Conservation (phyloP, 805 yeast species). For the Candida sithepensis region DNA sequence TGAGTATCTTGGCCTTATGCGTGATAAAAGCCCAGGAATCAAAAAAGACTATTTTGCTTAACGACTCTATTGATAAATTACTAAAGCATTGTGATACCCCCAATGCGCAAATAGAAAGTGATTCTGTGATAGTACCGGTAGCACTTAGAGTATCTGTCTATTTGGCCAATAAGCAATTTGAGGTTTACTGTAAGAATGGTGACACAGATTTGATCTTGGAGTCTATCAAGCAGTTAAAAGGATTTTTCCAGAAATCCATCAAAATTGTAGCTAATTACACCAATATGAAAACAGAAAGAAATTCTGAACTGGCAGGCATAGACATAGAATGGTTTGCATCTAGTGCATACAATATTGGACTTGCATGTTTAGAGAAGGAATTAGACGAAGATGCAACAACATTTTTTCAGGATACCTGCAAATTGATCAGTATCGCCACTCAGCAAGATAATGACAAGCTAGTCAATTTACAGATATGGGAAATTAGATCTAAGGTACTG, state of each 20-base stretch:
- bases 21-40: constrained; percentile 29
- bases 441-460: neutral
- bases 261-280: neutral
- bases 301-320: constrained; percentile 4
- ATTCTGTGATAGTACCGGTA: constrained; percentile 7
- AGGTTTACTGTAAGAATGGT: constrained; percentile 3
- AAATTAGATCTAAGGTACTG: neutral
- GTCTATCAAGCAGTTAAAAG: neutral
- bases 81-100: constrained; percentile 1
- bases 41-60: constrained; percentile 2
- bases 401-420: neutral
- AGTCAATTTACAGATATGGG: neutral
- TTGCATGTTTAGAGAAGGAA: neutral
- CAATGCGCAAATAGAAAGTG: neutral
- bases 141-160: constrained; percentile 15
- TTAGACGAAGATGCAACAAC: neutral
- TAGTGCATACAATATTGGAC: neutral
- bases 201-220: neutral
- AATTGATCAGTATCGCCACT: neutral
- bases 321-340: constrained; percentile 3
- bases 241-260: constrained; percentile 2
- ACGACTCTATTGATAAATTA: constrained; percentile 4
- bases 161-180: constrained; percentile 12
- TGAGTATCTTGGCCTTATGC: constrained; percentile 25
- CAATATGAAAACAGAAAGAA: neutral